Base-by-base conservation (phyloP, 1,284 basidiomycete species). In the Austroboletus niveus region DNA sequence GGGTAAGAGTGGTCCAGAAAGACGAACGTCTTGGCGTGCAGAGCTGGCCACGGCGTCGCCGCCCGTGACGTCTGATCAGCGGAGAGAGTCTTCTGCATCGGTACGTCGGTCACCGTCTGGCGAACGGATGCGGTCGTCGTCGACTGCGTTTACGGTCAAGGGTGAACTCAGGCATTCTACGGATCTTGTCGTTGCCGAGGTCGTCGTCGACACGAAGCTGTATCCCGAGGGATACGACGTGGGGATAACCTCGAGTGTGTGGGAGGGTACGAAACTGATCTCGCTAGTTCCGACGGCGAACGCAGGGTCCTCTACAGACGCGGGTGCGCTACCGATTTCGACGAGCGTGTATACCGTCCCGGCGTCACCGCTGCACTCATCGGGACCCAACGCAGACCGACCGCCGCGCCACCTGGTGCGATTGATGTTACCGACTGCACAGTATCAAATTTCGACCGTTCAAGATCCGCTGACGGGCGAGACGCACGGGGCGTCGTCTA, bases 401-500 rank as follows among this genome's bases (percentile, higher is more conserved):
- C 80, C 84, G 8, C 78, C 84, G 20, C 79, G 89, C 35, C 90
- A 94, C 65, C 68, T 95, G 17, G 58, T 95, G 10, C 78, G 88
- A 40, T 65, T 95, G 49, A 84, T 79, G 36, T 70, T 95, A n/a
- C 92, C 92, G 3, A 93, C 91, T 1, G 83, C 87, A 10, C 87
- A 86, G 54, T 92, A 86, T 63, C 83, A 87, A 63, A 76, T 84
- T 31, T 83, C 84, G 39, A 82, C 82, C 0, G 80, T 94, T 17
- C 74, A 81, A 52, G 90, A 94, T 71, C 93, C 92, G 8, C 71
- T 94, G 57, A 92, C 87, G 2, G 88, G 86, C 15, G 84, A 89
- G 66, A 76, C 75, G 53, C 75, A 79, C 55, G 75, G 73, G 14
- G 81, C 85, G 7, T 80, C 84, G 46, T 76, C 82, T 6, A 83